Conservation (phyloP, 352 stramenopile genomes). For the Phytopythium montanum region DNA sequence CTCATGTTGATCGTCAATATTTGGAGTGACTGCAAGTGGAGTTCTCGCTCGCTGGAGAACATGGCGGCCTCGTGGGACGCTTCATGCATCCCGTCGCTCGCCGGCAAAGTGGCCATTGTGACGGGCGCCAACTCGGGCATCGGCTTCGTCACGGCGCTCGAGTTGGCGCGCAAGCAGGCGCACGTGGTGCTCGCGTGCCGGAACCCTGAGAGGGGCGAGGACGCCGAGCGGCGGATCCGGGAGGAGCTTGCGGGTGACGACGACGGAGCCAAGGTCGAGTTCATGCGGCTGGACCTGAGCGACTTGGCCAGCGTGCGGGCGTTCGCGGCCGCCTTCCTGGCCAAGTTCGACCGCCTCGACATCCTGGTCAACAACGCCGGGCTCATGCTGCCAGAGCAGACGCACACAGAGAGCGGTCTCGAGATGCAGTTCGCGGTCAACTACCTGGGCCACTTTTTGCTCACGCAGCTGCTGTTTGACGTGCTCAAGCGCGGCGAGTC, state of each 20-base stretch:
- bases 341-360: constrained; percentile 39
- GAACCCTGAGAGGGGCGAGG: constrained; percentile 22
- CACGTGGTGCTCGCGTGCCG: constrained; percentile 86
- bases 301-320: constrained; percentile 27
- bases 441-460: constrained; percentile 55
- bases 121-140: constrained; percentile 87
- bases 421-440: constrained; percentile 65
- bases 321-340: constrained; percentile 30
- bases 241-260: constrained; percentile 9
- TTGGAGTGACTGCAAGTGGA: no score
- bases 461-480: constrained; percentile 51
- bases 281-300: constrained; percentile 43
- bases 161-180: constrained; percentile 51
- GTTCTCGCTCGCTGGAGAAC: not conserved
- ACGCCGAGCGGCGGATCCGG: constrained; percentile 26
- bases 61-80: constrained; percentile 13
- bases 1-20: no score
- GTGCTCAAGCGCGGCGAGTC: constrained; percentile 23
- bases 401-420: constrained; percentile 32
- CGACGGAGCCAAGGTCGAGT: constrained; percentile 18
- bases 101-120: constrained; percentile 69
- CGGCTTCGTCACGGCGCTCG: constrained; percentile 65
- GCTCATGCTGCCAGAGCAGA: constrained; percentile 30
- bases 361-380: constrained; percentile 62
- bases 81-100: constrained; percentile 24